Evolutionary conservation across 495 filamentous ascomycete species (phyloP), one percentile per base, ranked within the genome.

Genomic region (Talaromyces borbonicus): DNA sequence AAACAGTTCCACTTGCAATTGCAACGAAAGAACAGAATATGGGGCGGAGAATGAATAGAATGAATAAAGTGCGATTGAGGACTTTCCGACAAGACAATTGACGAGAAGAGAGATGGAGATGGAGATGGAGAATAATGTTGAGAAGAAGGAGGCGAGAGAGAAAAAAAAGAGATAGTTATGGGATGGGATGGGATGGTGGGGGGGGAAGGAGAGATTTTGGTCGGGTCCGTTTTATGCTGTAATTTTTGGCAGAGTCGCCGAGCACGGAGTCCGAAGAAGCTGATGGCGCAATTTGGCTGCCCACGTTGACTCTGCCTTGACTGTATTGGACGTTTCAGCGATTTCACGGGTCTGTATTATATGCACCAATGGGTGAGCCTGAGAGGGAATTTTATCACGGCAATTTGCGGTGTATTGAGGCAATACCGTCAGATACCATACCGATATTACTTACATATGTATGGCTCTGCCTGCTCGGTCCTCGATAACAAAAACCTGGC

Each of bases 41-140:
- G 49, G 55, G 61, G 50, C 40, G 36, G 52, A 52, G 50, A 49
- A 54, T 42, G 46, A 51, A 50, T 48, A 54, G 49, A 29, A 46
- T n/a, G n/a, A n/a, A n/a, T n/a, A n/a, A n/a, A n/a, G n/a, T n/a
- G n/a, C n/a, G n/a, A n/a, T n/a, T n/a, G n/a, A n/a, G n/a, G n/a
- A n/a, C n/a, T n/a, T n/a, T n/a, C n/a, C n/a, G n/a, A n/a, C n/a
- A n/a, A n/a, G n/a, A n/a, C n/a, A n/a, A n/a, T 18, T 37, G 45
- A 39, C 27, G 55, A 46, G 43, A 33, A 54, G 48, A 50, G 47
- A 52, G 46, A 35, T 41, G 38, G 26, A 46, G 36, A 39, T 49
- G 39, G 38, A 52, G 38, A 51, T 46, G 48, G 52, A 51, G 49
- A 40, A 29, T 32, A 38, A 51, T 47, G 42, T 36, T 45, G 52